Conservation (phyloP, 371 early-diverging fungal genomes). For the Chytridium lagenaria region DNA sequence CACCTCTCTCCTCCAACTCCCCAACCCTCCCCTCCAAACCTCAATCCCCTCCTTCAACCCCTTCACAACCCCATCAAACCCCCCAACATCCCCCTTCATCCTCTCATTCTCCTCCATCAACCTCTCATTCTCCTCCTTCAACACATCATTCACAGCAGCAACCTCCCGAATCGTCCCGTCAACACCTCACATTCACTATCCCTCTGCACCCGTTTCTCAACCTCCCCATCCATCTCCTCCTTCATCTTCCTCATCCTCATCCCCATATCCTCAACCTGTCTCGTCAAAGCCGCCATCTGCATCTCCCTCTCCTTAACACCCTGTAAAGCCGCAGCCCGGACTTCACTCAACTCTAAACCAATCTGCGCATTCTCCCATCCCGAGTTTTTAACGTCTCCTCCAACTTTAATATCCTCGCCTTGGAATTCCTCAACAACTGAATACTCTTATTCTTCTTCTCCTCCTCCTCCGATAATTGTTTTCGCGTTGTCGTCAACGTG, state of each 20-base stretch:
- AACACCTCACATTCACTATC: constrained; percentile 9
- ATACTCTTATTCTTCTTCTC: constrained; percentile 62
- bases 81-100: neutral
- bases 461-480: constrained; percentile 50
- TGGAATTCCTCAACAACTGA: constrained; percentile 57
- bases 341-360: constrained; percentile 25
- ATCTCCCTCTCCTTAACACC: constrained; percentile 41
- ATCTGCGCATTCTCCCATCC: constrained; percentile 37
- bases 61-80: neutral
- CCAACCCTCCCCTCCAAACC: constrained; percentile 47
- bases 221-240: constrained; percentile 28
- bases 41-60: constrained; percentile 39
- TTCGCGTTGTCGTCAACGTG: too few species aligned
- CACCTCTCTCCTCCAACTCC: constrained; percentile 42
- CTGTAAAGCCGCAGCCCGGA: neutral
- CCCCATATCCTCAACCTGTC: constrained; percentile 49
- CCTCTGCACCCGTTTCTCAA: constrained; percentile 17
- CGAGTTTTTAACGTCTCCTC: constrained; percentile 48
- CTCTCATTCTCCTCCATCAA: constrained; percentile 13
- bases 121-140: constrained; percentile 4
- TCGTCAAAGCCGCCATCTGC: constrained; percentile 38
- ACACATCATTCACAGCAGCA: neutral
- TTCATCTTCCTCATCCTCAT: constrained; percentile 34
- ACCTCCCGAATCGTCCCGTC: constrained; percentile 1
- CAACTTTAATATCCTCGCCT: constrained; percentile 56